Evolutionary conservation across 306 rosid genomes (phyloP).

Genomic region (Glycine tomentella): DNA sequence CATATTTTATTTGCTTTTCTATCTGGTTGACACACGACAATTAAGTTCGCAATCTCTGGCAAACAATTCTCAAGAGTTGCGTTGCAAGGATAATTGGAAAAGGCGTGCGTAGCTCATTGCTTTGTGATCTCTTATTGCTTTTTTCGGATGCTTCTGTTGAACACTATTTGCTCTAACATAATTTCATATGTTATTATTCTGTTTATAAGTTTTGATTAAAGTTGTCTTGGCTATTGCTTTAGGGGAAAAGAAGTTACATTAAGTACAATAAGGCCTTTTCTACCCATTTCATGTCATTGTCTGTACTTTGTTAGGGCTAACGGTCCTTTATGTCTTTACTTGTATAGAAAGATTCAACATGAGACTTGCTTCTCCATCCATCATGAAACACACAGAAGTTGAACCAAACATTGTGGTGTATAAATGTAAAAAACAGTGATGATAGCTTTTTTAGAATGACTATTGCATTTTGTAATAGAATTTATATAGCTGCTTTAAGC

Average conservation of each 20-base stretch:
- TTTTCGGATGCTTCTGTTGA: slow-evolving; percentile 27
- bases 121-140: slow-evolving; percentile 16
- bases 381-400: background rate
- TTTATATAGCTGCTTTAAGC: no score
- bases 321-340: no score
- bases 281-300: background rate
- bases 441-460: no score
- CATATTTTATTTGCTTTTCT: background rate
- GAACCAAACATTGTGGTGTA: no score
- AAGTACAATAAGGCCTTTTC: slow-evolving; percentile 1
- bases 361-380: slow-evolving; percentile 22
- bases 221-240: slow-evolving; percentile 3
- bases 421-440: no score
- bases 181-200: background rate
- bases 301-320: background rate
- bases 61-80: background rate
- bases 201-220: background rate
- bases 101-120: background rate
- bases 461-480: no score
- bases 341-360: background rate
- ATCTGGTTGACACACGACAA: background rate
- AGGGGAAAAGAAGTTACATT: slow-evolving; percentile 8
- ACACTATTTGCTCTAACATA: background rate
- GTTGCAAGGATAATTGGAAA: slow-evolving; percentile 9
- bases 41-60: background rate